phyloP scores from a whole-genome alignment of 495 filamentous ascomycete genomes.

The Platismatia glauca region DNA sequence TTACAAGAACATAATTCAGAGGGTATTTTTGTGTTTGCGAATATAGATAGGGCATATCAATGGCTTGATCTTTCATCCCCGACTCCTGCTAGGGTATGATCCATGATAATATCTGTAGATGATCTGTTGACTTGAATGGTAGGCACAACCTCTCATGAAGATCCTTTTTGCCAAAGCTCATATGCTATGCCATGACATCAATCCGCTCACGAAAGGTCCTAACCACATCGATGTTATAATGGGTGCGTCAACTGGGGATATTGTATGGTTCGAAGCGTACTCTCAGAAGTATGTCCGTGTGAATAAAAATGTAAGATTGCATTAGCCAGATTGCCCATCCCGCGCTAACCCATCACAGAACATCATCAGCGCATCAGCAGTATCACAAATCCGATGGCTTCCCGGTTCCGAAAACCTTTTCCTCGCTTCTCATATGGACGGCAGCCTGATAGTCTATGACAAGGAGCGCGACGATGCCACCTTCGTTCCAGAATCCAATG shows the following conservation, averaged over 20 bases:
- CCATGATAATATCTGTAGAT: neutral
- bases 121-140: constrained; percentile 21
- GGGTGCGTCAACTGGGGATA: constrained; percentile 91
- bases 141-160: constrained; percentile 84
- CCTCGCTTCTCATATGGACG: constrained; percentile 86
- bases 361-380: constrained; percentile 72
- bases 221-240: constrained; percentile 84
- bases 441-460: constrained; percentile 90
- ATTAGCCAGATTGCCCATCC: neutral
- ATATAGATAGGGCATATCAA: constrained; percentile 88
- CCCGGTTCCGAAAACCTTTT: constrained; percentile 92
- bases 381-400: constrained; percentile 85
- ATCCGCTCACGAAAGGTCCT: constrained; percentile 65
- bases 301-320: constrained; percentile 73
- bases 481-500: constrained; percentile 49
- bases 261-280: constrained; percentile 98
- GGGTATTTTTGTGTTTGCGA: constrained; percentile 83
- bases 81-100: constrained; percentile 43
- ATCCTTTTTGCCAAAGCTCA: constrained; percentile 95
- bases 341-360: constrained; percentile 40
- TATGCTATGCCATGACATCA: constrained; percentile 90
- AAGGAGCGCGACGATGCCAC: constrained; percentile 94
- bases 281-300: constrained; percentile 91
- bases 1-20: constrained; percentile 68
- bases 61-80: constrained; percentile 59